A percentile compares a stretch with the other conserved stretches of the same genome.
These are phyloP conservation scores for Syzygium syzygioides DNA, from an alignment of 441 rosid genomes.

Conservation along the genomic window DNA sequence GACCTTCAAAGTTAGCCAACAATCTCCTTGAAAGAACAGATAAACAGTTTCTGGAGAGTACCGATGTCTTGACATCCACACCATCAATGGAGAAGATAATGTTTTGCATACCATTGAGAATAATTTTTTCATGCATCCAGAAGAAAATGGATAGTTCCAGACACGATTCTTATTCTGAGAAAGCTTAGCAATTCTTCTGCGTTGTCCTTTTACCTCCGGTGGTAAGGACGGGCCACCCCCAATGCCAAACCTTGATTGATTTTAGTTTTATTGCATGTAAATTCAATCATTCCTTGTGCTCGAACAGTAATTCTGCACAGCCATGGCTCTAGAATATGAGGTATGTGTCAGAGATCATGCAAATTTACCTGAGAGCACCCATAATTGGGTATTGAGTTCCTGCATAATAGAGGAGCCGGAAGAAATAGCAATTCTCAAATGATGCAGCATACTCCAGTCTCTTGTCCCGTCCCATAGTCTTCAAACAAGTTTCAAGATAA, in stretches of 20 bases:
- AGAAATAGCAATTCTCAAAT: constrained; percentile 74
- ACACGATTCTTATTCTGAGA: not conserved
- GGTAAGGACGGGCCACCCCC: not conserved
- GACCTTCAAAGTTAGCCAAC: not conserved
- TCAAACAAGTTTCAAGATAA: not conserved
- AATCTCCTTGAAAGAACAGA: not conserved
- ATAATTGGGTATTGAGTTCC: constrained; percentile 96
- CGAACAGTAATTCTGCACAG: not conserved
- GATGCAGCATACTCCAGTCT: constrained; percentile 89
- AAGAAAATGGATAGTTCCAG: not conserved
- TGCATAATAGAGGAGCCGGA: constrained; percentile 85
- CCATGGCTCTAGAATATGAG: not conserved
- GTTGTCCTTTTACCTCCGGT: not conserved
- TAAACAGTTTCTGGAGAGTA: not conserved
- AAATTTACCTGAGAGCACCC: constrained; percentile 82
- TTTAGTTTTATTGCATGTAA: not conserved
- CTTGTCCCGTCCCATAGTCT: constrained; percentile 94
- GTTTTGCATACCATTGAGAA: not conserved
- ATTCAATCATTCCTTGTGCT: not conserved
- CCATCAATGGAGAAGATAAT: not conserved
- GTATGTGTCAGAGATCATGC: not conserved
- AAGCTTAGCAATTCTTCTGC: not conserved
- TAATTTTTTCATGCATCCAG: not conserved
- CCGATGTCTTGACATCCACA: not conserved
- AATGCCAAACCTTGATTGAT: not conserved